These are phyloP conservation scores for Mallotus repandus DNA, from an alignment of 441 rosid genomes.

Conservation along the genomic window DNA sequence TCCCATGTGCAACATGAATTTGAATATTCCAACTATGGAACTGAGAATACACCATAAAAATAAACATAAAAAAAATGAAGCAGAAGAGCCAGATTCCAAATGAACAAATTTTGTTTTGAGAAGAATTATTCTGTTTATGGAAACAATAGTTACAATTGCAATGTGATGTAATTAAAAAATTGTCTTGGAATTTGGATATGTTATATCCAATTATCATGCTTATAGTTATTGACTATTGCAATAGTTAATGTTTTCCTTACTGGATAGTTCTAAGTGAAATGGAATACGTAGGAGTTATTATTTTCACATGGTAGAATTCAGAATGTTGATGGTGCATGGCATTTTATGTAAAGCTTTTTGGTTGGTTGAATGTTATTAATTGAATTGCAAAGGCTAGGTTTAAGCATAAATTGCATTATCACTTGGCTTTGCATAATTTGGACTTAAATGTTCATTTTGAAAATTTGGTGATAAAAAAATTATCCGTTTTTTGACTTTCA, in stretches of 20 bases:
- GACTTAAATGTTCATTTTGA: not conserved
- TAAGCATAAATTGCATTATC: not conserved
- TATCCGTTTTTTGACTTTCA: conserved; percentile 17
- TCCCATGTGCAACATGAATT: not conserved
- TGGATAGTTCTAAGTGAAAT: not conserved
- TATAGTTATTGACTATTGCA: not conserved
- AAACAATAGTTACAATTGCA: not conserved
- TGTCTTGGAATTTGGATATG: not conserved
- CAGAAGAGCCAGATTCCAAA: not conserved
- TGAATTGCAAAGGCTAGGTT: not conserved
- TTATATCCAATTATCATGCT: not conserved
- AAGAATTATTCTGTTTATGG: not conserved
- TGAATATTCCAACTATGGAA: not conserved
- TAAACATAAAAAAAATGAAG: not conserved
- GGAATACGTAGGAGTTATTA: not conserved
- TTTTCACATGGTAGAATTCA: not conserved
- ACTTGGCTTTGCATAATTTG: conserved; percentile 3
- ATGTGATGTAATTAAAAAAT: not conserved
- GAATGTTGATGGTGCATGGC: not conserved
- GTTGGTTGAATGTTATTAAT: not conserved
- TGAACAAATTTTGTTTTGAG: not conserved
- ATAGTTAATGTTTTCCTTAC: not conserved
- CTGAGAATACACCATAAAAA: not conserved
- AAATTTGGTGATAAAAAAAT: conserved; percentile 5
- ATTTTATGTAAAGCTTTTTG: not conserved